phyloP scores from a whole-genome alignment of 768 basidiomycete species.

The Pisolithus marmoratus region DNA sequence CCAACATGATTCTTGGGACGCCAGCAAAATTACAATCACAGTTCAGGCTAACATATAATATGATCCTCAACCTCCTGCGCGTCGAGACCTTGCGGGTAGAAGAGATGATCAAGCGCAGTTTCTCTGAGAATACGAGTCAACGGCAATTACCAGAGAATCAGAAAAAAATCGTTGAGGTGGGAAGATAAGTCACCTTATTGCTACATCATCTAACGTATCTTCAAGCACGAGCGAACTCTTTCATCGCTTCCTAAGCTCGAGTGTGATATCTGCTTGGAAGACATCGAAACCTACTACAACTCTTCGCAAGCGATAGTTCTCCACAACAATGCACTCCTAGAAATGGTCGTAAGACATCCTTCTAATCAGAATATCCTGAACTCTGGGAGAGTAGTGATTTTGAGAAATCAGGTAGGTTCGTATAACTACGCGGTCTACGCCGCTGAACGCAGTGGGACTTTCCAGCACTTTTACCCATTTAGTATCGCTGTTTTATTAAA shows the following conservation, averaged over 20 bases:
- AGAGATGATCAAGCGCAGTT: slow-evolving; percentile 99
- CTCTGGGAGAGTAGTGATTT: slow-evolving; percentile 74
- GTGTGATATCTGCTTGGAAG: slow-evolving; percentile 63
- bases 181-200: slow-evolving; percentile 12
- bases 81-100: slow-evolving; percentile 95
- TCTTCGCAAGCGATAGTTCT: slow-evolving; percentile 54
- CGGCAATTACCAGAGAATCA: slow-evolving; percentile 90
- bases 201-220: not conserved
- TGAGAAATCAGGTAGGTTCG: slow-evolving; percentile 72
- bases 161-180: slow-evolving; percentile 76
- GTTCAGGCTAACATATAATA: slow-evolving; percentile 97
- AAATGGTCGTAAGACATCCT: slow-evolving; percentile 50
- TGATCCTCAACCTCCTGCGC: slow-evolving; percentile 94
- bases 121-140: slow-evolving; percentile 97
- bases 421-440: not conserved
- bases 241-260: slow-evolving; percentile 55
- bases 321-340: slow-evolving; percentile 56
- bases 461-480: slow-evolving; percentile 69
- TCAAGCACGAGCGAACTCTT: slow-evolving; percentile 68
- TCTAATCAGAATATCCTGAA: slow-evolving; percentile 65
- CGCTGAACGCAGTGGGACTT: not conserved
- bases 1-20: slow-evolving; percentile 90
- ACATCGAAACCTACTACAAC: slow-evolving; percentile 78
- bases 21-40: slow-evolving; percentile 92
- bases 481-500: slow-evolving; percentile 71